Conservation (phyloP, 805 yeast genomes). For the Teunomyces funiuensis region DNA sequence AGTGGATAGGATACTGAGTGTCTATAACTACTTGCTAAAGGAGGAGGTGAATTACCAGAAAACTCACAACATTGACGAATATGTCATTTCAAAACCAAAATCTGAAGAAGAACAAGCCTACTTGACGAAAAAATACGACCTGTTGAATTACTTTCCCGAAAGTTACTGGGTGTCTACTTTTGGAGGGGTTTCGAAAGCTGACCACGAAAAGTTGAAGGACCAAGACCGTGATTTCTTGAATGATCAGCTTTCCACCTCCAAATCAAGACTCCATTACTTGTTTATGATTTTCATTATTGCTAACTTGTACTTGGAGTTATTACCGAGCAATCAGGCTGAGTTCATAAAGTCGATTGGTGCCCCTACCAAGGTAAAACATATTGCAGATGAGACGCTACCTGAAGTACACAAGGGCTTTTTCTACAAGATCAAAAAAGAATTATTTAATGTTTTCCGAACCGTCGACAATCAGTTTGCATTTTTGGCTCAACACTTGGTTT, state of each 20-base stretch:
- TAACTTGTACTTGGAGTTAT: conserved; percentile 30
- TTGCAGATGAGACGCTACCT: conserved; percentile 32
- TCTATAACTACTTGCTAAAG: conserved; percentile 27
- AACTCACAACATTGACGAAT: conserved; percentile 16
- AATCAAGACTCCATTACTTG: conserved; percentile 26
- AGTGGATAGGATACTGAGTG: conserved; percentile 25
- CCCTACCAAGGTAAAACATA: conserved; percentile 33
- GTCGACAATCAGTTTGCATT: conserved; percentile 28
- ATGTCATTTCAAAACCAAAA: conserved; percentile 14
- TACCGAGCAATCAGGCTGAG: conserved; percentile 19
- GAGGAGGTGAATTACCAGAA: conserved; percentile 28
- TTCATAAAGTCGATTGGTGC: conserved; percentile 23
- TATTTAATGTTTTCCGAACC: conserved; percentile 18
- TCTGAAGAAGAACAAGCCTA: conserved; percentile 15
- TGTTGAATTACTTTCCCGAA: conserved; percentile 34
- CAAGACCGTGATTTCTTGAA: conserved; percentile 26
- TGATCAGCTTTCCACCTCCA: conserved; percentile 25
- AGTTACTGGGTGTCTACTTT: conserved; percentile 35
- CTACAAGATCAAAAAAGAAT: conserved; percentile 26
- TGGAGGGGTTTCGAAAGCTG: conserved; percentile 18
- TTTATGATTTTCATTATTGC: conserved; percentile 32
- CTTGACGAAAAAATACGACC: conserved; percentile 18
- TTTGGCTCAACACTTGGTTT: conserved; percentile 25
- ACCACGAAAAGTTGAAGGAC: conserved; percentile 16
- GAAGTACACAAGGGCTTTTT: conserved; percentile 22